Evolutionary conservation across 495 filamentous ascomycete species (phyloP).

Genomic region (Darksidea phi): DNA sequence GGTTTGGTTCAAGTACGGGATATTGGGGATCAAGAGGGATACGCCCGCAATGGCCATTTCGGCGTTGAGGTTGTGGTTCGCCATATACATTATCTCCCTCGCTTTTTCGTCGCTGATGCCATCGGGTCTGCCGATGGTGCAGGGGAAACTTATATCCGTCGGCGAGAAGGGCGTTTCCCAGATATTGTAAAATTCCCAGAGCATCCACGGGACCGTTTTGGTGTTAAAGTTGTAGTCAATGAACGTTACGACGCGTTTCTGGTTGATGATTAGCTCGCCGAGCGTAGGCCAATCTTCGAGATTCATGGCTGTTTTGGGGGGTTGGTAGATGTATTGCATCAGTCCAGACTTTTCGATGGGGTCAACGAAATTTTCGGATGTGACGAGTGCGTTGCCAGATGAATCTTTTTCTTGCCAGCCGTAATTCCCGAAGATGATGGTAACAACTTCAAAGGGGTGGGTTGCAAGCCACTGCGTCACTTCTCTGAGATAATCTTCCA

Average conservation of each 20-base stretch:
- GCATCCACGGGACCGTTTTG: slow-evolving; percentile 64
- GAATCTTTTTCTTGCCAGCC: slow-evolving; percentile 46
- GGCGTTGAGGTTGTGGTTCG: slow-evolving; percentile 88
- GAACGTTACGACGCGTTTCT: slow-evolving; percentile 64
- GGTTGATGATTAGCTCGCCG: slow-evolving; percentile 68
- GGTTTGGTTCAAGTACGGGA: slow-evolving; percentile 61
- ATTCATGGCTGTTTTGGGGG: slow-evolving; percentile 65
- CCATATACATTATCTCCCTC: slow-evolving; percentile 71
- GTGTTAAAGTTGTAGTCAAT: slow-evolving; percentile 86
- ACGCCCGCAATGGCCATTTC: slow-evolving; percentile 61
- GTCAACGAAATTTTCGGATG: slow-evolving; percentile 46
- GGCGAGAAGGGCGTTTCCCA: slow-evolving; percentile 69
- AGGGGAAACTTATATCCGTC: slow-evolving; percentile 58
- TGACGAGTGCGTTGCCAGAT: slow-evolving; percentile 22
- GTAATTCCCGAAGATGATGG: slow-evolving; percentile 80
- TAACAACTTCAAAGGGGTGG: slow-evolving; percentile 90
- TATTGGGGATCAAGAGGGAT: slow-evolving; percentile 73
- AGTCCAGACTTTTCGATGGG: slow-evolving; percentile 60
- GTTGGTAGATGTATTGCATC: slow-evolving; percentile 66
- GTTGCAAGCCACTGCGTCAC: slow-evolving; percentile 70
- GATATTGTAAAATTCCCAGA: slow-evolving; percentile 65
- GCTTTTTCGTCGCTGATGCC: slow-evolving; percentile 54
- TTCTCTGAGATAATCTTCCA: slow-evolving; percentile 67
- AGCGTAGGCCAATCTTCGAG: slow-evolving; percentile 83
- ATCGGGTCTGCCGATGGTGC: slow-evolving; percentile 60